These are phyloP conservation scores for Fusarium sp. DNA, from an alignment of 2,329 filamentous ascomycete species.

Conservation along the genomic window DNA sequence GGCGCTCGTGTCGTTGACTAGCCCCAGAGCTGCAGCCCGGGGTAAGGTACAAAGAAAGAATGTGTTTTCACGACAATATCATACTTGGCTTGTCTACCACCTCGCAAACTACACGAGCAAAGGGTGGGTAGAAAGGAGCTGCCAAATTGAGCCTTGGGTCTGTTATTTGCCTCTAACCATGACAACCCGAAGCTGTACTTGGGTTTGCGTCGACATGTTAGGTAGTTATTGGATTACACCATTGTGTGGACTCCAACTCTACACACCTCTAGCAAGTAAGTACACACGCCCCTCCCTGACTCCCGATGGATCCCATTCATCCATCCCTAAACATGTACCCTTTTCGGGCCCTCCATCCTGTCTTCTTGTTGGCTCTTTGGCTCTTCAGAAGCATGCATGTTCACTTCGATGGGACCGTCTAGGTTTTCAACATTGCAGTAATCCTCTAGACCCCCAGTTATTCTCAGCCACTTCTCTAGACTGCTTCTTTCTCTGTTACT, in stretches of 20 bases:
- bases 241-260: conserved; percentile 7
- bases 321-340: conserved; percentile 36
- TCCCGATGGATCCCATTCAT: conserved; percentile 43
- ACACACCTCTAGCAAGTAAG: conserved; percentile 3
- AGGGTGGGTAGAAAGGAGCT: neutral
- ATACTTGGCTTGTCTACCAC: conserved; percentile 1
- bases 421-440: conserved; percentile 22
- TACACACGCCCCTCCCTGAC: conserved; percentile 43
- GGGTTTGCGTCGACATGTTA: conserved; percentile 15
- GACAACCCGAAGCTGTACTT: conserved; percentile 10
- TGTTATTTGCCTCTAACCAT: conserved; percentile 10
- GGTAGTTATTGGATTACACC: neutral
- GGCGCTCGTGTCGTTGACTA: conserved; percentile 14
- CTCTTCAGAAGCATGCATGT: conserved; percentile 30
- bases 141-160: neutral
- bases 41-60: conserved; percentile 27
- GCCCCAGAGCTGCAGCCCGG: conserved; percentile 26
- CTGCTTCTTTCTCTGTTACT: conserved; percentile 26
- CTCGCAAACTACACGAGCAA: neutral
- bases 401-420: conserved; percentile 35
- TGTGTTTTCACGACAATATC: conserved; percentile 16
- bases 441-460: conserved; percentile 23
- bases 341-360: conserved; percentile 39
- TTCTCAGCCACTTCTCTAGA: conserved; percentile 40
- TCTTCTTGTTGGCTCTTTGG: conserved; percentile 45